phyloP scores from a whole-genome alignment of 345 rosid species.

The Firmiana major region DNA sequence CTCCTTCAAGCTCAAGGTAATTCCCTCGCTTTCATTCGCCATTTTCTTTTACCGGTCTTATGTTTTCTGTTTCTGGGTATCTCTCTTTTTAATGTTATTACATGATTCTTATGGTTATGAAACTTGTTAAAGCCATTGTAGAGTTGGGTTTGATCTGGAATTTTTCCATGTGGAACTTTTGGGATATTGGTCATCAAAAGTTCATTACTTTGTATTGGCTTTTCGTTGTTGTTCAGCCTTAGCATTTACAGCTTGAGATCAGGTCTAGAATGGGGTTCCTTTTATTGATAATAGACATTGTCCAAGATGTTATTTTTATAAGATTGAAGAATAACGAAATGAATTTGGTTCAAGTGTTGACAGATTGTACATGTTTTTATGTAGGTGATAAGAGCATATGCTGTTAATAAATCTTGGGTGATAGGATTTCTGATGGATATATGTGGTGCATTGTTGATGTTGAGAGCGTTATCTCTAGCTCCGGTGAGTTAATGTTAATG shows the following conservation, averaged over 20 bases:
- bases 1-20: conserved; percentile 92
- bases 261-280: background rate
- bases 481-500: conserved; percentile 56
- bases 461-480: conserved; percentile 82
- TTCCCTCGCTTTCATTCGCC: background rate
- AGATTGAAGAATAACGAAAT: background rate
- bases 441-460: conserved; percentile 85
- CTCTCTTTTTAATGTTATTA: background rate
- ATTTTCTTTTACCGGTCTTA: background rate
- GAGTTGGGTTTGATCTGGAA: background rate
- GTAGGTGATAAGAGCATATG: conserved; percentile 18
- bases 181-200: background rate
- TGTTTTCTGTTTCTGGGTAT: background rate
- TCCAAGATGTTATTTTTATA: background rate
- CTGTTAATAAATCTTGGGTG: conserved; percentile 63
- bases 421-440: conserved; percentile 92
- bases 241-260: background rate
- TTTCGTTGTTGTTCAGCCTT: background rate
- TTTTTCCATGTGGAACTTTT: background rate
- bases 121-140: background rate
- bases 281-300: background rate
- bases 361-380: background rate
- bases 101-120: background rate
- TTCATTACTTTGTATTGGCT: background rate
- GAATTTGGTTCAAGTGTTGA: background rate